Evolutionary conservation across 345 rosid species (phyloP).

Genomic region (Lumnitzera littorea): DNA sequence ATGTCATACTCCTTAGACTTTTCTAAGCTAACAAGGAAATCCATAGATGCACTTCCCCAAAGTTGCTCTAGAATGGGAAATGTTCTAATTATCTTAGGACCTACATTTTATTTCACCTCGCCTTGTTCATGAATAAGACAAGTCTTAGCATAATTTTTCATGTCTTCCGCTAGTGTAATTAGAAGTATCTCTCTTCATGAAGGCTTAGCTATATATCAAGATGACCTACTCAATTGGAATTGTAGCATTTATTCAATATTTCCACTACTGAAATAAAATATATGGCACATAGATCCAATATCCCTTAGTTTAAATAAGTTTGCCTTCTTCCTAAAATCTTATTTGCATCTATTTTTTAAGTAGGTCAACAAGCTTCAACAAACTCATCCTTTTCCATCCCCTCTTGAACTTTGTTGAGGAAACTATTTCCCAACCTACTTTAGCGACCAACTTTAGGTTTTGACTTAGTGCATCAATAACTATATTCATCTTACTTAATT

Average conservation of each 20-base stretch:
- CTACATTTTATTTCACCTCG: neutral
- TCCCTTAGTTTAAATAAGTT: too few species aligned
- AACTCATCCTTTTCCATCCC: neutral
- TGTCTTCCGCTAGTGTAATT: neutral
- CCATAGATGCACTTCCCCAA: neutral
- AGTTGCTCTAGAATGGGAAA: neutral
- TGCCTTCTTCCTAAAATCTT: too few species aligned
- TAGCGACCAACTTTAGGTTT: neutral
- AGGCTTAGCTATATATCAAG: neutral
- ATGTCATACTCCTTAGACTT: neutral
- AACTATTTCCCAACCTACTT: neutral
- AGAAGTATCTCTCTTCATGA: neutral
- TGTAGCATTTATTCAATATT: neutral
- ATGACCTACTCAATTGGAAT: neutral
- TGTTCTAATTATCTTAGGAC: neutral
- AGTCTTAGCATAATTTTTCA: neutral
- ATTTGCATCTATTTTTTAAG: too few species aligned
- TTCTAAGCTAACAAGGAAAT: neutral
- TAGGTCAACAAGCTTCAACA: too few species aligned
- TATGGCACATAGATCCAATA: too few species aligned
- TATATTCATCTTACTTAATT: neutral
- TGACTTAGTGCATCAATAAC: slow-evolving; percentile 1
- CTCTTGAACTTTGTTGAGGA: neutral
- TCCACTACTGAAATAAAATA: too few species aligned
- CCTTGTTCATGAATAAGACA: slow-evolving; percentile 1